These are phyloP conservation scores for Heliamphora ciliata DNA, from an alignment of 179 eudicot genomes.

Conservation along the genomic window DNA sequence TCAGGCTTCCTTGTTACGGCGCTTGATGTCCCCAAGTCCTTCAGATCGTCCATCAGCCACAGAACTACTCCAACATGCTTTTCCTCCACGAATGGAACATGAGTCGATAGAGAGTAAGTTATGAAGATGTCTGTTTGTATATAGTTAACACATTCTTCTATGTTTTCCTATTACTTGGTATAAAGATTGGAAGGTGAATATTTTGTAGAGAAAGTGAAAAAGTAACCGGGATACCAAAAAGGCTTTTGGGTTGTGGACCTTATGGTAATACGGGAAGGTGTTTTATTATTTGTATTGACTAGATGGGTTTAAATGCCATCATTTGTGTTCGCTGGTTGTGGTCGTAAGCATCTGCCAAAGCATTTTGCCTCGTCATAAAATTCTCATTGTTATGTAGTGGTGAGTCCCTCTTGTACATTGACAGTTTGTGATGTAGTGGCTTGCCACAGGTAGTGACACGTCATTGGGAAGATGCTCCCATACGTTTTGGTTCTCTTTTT, in stretches of 20 bases:
- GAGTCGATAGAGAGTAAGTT: slow-evolving; percentile 80
- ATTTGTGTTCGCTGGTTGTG: neutral
- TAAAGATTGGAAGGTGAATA: neutral
- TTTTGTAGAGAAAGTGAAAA: neutral
- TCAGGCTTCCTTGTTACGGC: slow-evolving; percentile 61
- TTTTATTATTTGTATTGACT: neutral
- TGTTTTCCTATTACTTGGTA: neutral
- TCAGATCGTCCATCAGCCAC: slow-evolving; percentile 92
- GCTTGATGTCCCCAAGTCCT: slow-evolving; percentile 79
- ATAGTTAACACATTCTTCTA: neutral
- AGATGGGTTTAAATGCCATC: neutral
- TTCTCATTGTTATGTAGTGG: no score
- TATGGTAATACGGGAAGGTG: neutral
- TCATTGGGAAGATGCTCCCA: no score
- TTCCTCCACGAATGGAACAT: slow-evolving; percentile 97
- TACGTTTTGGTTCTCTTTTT: no score
- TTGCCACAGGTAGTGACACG: no score
- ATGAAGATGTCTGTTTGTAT: neutral
- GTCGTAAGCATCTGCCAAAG: neutral
- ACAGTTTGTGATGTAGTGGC: no score
- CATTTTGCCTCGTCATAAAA: no score
- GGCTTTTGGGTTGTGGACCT: neutral
- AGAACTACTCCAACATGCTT: slow-evolving; percentile 79
- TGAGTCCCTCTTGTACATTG: no score
- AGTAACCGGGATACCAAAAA: neutral